These are phyloP conservation scores for Candida smagusa DNA, from an alignment of 1,139 yeast species.

Conservation along the genomic window DNA sequence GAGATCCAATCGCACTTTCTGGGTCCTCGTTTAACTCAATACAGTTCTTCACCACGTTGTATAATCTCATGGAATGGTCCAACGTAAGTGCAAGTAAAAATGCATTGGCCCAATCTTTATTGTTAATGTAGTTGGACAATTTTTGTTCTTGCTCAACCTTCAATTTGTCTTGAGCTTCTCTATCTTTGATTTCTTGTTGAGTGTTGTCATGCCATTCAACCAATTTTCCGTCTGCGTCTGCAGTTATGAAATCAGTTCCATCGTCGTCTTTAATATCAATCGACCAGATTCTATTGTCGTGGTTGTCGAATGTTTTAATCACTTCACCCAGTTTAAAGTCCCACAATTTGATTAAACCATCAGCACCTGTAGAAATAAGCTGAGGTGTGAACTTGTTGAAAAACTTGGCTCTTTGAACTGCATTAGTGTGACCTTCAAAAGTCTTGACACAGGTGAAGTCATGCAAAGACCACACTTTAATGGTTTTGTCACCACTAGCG, in stretches of 20 bases:
- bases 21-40: constrained; percentile 38
- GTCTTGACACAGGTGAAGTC: constrained; percentile 77
- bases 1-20: constrained; percentile 56
- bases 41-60: constrained; percentile 62
- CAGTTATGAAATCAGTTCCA: constrained; percentile 71
- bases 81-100: constrained; percentile 79
- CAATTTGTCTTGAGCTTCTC: constrained; percentile 48
- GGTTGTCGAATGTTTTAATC: constrained; percentile 80
- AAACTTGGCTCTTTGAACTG: constrained; percentile 79
- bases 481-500: constrained; percentile 86
- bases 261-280: constrained; percentile 63
- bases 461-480: constrained; percentile 81
- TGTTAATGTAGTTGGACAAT: constrained; percentile 65
- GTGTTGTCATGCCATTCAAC: constrained; percentile 88
- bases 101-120: constrained; percentile 84
- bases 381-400: constrained; percentile 60
- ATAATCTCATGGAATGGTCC: constrained; percentile 82
- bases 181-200: constrained; percentile 48
- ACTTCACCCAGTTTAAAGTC: constrained; percentile 69
- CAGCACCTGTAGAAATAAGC: constrained; percentile 85
- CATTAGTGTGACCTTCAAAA: constrained; percentile 91
- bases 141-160: constrained; percentile 86
- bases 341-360: constrained; percentile 92
- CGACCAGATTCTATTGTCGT: constrained; percentile 94
- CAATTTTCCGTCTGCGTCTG: constrained; percentile 93